These are phyloP conservation scores for Phytophthora multivora DNA, from an alignment of 352 stramenopile genomes.

Conservation along the genomic window DNA sequence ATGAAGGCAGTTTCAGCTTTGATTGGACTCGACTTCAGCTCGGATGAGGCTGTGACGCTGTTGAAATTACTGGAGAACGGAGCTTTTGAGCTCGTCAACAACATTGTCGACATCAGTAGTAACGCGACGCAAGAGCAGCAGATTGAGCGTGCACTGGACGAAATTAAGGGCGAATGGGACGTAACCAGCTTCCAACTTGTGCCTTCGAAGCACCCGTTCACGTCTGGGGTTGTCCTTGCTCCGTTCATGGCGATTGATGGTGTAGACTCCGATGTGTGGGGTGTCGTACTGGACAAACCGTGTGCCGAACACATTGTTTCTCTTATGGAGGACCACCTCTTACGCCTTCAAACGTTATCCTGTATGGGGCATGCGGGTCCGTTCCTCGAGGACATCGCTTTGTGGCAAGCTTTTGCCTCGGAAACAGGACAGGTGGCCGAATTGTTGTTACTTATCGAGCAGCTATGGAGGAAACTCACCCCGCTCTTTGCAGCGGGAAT, in stretches of 20 bases:
- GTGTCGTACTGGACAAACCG: conserved; percentile 36
- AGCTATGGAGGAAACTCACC: conserved; percentile 51
- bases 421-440: conserved; percentile 46
- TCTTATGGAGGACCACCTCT: conserved; percentile 66
- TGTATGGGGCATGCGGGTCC: conserved; percentile 49
- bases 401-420: conserved; percentile 58
- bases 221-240: conserved; percentile 1
- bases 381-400: conserved; percentile 48
- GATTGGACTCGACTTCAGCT: conserved; percentile 56
- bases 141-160: conserved; percentile 51
- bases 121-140: conserved; percentile 71
- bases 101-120: conserved; percentile 67
- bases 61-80: conserved; percentile 78
- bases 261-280: neutral
- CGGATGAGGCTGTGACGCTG: conserved; percentile 59
- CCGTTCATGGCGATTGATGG: neutral
- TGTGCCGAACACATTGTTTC: conserved; percentile 49
- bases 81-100: conserved; percentile 51
- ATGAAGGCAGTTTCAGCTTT: conserved; percentile 59
- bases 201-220: conserved; percentile 14
- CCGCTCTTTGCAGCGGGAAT: conserved; percentile 61
- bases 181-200: conserved; percentile 53
- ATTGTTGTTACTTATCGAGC: conserved; percentile 43
- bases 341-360: conserved; percentile 54
- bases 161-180: conserved; percentile 60